phyloP scores from a whole-genome alignment of 192 early-diverging fungal genomes.

The Coemansia sp. region DNA sequence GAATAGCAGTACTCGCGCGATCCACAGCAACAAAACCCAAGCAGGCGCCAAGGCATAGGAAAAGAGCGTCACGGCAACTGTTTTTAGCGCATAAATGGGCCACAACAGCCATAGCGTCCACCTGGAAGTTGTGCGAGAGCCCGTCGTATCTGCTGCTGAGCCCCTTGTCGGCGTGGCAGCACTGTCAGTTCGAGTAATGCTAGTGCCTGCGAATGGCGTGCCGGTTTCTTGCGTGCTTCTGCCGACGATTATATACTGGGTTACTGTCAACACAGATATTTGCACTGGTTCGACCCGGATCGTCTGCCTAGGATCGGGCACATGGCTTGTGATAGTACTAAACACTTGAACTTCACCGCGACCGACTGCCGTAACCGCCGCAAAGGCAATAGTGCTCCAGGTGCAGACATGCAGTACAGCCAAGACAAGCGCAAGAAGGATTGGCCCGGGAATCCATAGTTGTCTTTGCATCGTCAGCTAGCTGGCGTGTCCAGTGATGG shows the following conservation, averaged over 20 bases:
- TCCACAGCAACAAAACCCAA: constrained; percentile 17
- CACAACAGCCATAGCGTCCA: background rate
- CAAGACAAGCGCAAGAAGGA: background rate
- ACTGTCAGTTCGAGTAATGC: background rate
- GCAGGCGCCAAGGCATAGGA: constrained; percentile 15
- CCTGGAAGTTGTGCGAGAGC: background rate
- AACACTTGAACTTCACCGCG: background rate
- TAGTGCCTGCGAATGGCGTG: background rate
- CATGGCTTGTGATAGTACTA: background rate
- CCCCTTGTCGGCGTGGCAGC: background rate
- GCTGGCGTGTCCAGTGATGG: no score
- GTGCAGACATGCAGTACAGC: background rate
- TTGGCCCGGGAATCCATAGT: background rate
- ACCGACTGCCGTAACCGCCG: background rate
- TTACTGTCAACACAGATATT: constrained; percentile 10
- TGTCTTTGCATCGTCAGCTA: background rate
- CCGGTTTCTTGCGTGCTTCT: background rate
- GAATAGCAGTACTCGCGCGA: constrained; percentile 20
- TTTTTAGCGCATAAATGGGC: background rate
- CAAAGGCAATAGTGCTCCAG: background rate
- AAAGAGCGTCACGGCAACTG: constrained; percentile 2
- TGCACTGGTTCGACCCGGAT: background rate
- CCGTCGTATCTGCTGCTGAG: background rate
- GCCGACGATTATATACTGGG: constrained; percentile 4
- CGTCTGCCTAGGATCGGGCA: background rate